Evolutionary conservation across 352 stramenopile genomes (phyloP).

Genomic region (Elongisporangium anandrum): DNA sequence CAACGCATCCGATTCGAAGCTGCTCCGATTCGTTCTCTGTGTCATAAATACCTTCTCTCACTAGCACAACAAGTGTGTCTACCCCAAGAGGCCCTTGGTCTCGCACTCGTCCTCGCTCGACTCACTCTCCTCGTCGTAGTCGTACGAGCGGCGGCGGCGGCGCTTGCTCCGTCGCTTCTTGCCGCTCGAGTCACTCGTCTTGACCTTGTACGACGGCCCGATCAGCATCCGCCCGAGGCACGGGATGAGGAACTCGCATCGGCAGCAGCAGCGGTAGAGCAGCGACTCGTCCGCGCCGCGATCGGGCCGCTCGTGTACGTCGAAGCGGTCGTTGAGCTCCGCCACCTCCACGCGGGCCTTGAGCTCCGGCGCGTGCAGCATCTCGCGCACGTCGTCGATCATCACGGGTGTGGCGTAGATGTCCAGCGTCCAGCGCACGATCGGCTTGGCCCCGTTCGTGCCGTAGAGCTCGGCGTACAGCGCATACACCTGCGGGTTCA

Average conservation of each 20-base stretch:
- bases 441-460: conserved; percentile 53
- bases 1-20: not conserved
- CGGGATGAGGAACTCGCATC: conserved; percentile 70
- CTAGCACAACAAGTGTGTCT: conserved; percentile 16
- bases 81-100: conserved; percentile 50
- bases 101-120: conserved; percentile 20
- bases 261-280: conserved; percentile 63
- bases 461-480: conserved; percentile 77
- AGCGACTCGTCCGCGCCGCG: conserved; percentile 39
- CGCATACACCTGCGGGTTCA: conserved; percentile 76
- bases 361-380: conserved; percentile 60
- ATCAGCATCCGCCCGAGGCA: conserved; percentile 59
- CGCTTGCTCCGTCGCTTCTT: conserved; percentile 24
- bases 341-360: conserved; percentile 58
- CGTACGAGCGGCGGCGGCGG: conserved; percentile 30
- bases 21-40: conserved; percentile 1
- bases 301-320: conserved; percentile 16
- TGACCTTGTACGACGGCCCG: conserved; percentile 62
- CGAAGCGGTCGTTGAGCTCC: conserved; percentile 58
- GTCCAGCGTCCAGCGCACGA: conserved; percentile 70
- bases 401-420: conserved; percentile 77
- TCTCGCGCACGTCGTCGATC: conserved; percentile 69
- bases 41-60: conserved; percentile 8
- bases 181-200: conserved; percentile 16
- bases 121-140: conserved; percentile 22